These are phyloP conservation scores for Spencermartinsiella ligniputridi DNA, from an alignment of 1,139 yeast genomes.

Conservation along the genomic window DNA sequence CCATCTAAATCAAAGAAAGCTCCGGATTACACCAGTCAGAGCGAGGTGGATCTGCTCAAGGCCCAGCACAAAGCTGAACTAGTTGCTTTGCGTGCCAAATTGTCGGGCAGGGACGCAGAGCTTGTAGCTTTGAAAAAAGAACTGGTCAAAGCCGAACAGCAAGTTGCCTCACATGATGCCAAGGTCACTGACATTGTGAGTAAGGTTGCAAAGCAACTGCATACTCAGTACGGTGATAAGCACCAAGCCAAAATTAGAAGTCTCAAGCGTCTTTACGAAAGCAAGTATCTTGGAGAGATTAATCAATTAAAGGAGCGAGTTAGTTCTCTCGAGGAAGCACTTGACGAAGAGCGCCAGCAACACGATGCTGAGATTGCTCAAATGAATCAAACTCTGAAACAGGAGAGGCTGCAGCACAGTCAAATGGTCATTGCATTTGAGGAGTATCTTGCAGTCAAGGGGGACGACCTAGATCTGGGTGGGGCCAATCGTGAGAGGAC, in stretches of 20 bases:
- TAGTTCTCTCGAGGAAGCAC: conserved; percentile 41
- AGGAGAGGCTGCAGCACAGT: background rate
- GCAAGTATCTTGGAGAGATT: conserved; percentile 44
- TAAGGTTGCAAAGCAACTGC: conserved; percentile 59
- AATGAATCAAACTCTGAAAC: background rate
- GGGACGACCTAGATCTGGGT: background rate
- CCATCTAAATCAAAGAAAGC: background rate
- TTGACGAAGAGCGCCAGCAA: conserved; percentile 39
- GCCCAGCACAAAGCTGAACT: conserved; percentile 23
- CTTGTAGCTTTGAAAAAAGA: conserved; percentile 19
- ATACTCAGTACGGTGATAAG: conserved; percentile 62
- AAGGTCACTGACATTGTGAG: conserved; percentile 43
- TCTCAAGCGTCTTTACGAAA: conserved; percentile 48
- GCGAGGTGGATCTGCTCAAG: conserved; percentile 10
- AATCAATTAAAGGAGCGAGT: conserved; percentile 42
- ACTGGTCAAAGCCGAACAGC: conserved; percentile 19
- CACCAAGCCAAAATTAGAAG: conserved; percentile 61
- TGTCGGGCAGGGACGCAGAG: conserved; percentile 28
- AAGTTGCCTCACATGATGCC: conserved; percentile 41
- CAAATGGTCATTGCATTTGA: background rate
- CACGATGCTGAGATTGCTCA: background rate
- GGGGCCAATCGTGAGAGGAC: too few species aligned
- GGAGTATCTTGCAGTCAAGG: background rate
- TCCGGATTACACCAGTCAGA: background rate
- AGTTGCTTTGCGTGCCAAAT: conserved; percentile 23